Evolutionary conservation across 208 protist genomes (phyloP).

Genomic region (Crithidia brevicula): DNA sequence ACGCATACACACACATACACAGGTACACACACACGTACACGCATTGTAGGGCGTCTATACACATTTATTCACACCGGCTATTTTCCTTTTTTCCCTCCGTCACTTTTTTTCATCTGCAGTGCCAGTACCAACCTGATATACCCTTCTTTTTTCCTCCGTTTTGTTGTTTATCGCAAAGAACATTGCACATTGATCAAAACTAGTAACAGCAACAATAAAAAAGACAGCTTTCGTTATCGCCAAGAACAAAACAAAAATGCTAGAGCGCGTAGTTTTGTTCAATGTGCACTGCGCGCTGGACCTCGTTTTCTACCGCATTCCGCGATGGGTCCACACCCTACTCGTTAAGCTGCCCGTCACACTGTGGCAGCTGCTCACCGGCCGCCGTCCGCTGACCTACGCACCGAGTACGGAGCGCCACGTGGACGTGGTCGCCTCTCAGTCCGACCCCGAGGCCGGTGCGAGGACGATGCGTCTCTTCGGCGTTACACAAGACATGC

Average conservation of each 20-base stretch:
- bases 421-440: constrained; percentile 27
- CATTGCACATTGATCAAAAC: too few relatives aligned
- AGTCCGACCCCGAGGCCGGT: background rate
- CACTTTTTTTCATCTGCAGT: background rate
- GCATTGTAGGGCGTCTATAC: too few relatives aligned
- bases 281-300: constrained; percentile 30
- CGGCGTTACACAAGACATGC: constrained; percentile 36
- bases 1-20: too few relatives aligned
- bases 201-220: too few relatives aligned
- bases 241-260: too few relatives aligned
- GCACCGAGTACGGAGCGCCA: constrained; percentile 27
- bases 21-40: too few relatives aligned
- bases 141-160: background rate
- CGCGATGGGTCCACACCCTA: constrained; percentile 34
- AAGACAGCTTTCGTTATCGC: too few relatives aligned
- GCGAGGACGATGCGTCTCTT: constrained; percentile 24
- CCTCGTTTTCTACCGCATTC: constrained; percentile 37
- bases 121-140: too few relatives aligned
- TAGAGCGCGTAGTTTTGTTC: constrained; percentile 30
- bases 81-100: too few relatives aligned
- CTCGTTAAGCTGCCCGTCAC: constrained; percentile 36
- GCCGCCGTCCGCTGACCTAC: constrained; percentile 25
- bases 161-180: too few relatives aligned
- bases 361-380: constrained; percentile 38
- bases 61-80: too few relatives aligned